A percentile compares a stretch with the other conserved stretches of the same genome.
Conservation (phyloP, 208 protist species). For the Lotmaria passim region DNA sequence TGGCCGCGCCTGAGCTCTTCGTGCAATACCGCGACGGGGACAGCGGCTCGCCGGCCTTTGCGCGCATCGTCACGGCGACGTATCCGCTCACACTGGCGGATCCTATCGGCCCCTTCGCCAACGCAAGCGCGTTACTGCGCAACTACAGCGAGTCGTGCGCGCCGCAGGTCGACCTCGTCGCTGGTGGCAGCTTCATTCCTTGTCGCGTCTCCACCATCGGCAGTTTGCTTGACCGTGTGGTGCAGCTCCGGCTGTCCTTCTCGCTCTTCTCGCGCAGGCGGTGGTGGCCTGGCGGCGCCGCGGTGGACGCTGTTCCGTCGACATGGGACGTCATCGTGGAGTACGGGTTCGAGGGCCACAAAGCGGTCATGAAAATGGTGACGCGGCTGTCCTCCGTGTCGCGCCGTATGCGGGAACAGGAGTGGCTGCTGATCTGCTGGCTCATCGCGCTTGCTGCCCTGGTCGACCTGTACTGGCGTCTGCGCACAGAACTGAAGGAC, state of each 20-base stretch:
- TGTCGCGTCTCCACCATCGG: conserved; percentile 40
- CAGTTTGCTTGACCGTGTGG: conserved; percentile 46
- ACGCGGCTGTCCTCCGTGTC: conserved; percentile 18
- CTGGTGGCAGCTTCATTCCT: conserved; percentile 43
- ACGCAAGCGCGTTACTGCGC: conserved; percentile 26
- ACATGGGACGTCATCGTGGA: conserved; percentile 47
- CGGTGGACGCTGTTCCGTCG: conserved; percentile 24
- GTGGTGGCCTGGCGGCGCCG: conserved; percentile 21
- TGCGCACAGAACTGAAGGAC: conserved; percentile 10
- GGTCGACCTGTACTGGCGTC: conserved; percentile 18
- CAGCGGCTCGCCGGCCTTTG: conserved; percentile 30
- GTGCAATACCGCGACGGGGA: conserved; percentile 43
- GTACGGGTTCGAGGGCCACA: conserved; percentile 52
- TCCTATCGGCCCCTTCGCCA: conserved; percentile 40
- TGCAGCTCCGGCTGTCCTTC: conserved; percentile 43
- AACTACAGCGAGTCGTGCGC: conserved; percentile 35
- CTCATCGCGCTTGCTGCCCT: conserved; percentile 7
- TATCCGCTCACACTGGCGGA: conserved; percentile 32
- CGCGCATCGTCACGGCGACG: conserved; percentile 18
- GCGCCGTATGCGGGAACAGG: conserved; percentile 14
- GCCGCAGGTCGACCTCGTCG: conserved; percentile 28
- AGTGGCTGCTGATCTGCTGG: conserved; percentile 29
- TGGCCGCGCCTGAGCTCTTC: conserved; percentile 39
- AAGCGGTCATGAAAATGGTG: conserved; percentile 48
- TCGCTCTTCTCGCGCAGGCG: conserved; percentile 37